Evolutionary conservation across 2,329 filamentous ascomycete species (phyloP).

Genomic region (Bipolaris zeicola): DNA sequence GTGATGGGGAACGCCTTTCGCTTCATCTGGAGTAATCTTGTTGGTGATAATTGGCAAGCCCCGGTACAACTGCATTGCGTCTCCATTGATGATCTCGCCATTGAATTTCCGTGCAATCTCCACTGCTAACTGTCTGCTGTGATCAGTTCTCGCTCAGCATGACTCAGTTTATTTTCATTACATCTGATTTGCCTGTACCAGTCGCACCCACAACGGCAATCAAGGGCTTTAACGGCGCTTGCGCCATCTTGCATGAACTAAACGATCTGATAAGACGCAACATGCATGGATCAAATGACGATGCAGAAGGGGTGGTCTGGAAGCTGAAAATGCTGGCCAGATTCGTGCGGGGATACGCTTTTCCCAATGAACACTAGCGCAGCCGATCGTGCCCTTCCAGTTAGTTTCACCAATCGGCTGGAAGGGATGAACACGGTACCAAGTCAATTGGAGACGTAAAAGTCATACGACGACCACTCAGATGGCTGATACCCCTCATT

Average conservation of each 20-base stretch:
- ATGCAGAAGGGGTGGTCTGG: background rate
- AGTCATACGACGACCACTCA: background rate
- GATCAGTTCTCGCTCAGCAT: slow-evolving; percentile 40
- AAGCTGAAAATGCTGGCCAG: slow-evolving; percentile 14
- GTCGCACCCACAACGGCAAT: slow-evolving; percentile 87
- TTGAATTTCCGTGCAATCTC: slow-evolving; percentile 82
- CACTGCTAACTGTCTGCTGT: slow-evolving; percentile 74
- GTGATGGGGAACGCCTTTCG: slow-evolving; percentile 83
- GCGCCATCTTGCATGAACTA: slow-evolving; percentile 31
- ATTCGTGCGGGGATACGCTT: slow-evolving; percentile 2
- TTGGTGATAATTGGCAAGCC: slow-evolving; percentile 95
- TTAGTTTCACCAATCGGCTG: background rate
- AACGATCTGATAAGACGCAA: slow-evolving; percentile 26
- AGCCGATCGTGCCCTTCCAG: background rate
- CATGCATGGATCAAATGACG: slow-evolving; percentile 26
- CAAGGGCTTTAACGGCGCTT: slow-evolving; percentile 59
- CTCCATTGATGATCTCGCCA: slow-evolving; percentile 94
- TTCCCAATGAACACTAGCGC: background rate
- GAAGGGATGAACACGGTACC: background rate
- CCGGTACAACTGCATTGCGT: slow-evolving; percentile 96
- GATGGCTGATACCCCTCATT: background rate
- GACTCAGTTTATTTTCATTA: slow-evolving; percentile 49
- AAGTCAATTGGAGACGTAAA: background rate
- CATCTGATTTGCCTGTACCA: slow-evolving; percentile 91
- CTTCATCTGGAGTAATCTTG: slow-evolving; percentile 78